phyloP scores from a whole-genome alignment of 768 basidiomycete genomes.

The Amylocystis lapponica region DNA sequence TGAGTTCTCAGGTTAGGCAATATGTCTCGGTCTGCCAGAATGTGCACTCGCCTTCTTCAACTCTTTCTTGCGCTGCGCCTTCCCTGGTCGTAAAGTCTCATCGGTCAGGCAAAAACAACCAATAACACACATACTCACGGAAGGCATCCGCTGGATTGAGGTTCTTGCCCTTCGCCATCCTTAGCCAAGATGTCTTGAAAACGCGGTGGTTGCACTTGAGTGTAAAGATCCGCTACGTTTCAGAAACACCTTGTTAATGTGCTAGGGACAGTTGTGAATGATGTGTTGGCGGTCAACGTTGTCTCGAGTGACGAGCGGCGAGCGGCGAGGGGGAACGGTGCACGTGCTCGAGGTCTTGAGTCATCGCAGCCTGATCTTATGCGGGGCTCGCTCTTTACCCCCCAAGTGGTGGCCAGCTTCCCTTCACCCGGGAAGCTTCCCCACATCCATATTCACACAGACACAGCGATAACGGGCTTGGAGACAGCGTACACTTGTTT shows the following conservation, averaged over 20 bases:
- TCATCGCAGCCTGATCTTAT: conserved; percentile 14
- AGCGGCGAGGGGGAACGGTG: conserved; percentile 10
- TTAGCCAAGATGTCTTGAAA: not conserved
- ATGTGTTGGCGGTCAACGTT: too few relatives aligned
- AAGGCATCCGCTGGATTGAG: conserved; percentile 93
- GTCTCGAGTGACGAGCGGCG: not conserved
- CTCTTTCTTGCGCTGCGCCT: conserved; percentile 90
- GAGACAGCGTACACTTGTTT: conserved; percentile 21
- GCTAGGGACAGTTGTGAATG: too few relatives aligned
- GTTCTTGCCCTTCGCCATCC: conserved; percentile 81
- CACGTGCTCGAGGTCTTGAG: conserved; percentile 25
- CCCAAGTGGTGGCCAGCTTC: conserved; percentile 28
- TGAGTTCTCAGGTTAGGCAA: conserved; percentile 10
- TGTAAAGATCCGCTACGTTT: too few relatives aligned
- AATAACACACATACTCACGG: conserved; percentile 45
- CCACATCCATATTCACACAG: conserved; percentile 3
- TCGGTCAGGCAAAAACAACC: not conserved
- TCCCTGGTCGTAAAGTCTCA: conserved; percentile 47
- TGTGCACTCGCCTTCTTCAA: conserved; percentile 73
- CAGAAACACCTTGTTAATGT: too few relatives aligned
- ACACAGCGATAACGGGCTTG: not conserved
- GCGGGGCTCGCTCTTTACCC: conserved; percentile 8
- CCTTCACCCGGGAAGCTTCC: conserved; percentile 44
- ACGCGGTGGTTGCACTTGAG: not conserved
- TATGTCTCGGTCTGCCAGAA: conserved; percentile 7